A percentile compares a stretch with the other conserved stretches of the same genome.
Conservation (phyloP, 148 eudicot genomes). For the Nepenthes gracilis region DNA sequence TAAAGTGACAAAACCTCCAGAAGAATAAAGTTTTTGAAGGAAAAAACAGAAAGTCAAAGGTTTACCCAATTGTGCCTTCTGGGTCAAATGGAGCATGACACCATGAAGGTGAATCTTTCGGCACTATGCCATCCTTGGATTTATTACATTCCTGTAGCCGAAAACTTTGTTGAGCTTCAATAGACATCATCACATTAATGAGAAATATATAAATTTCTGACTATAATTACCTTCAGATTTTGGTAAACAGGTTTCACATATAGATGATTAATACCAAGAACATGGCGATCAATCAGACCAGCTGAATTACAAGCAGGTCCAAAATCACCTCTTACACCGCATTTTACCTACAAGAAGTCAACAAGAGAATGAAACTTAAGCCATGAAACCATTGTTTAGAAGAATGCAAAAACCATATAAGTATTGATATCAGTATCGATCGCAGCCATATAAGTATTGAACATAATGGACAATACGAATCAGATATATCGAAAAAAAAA, state of each 20-base stretch:
- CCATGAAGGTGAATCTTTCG: constrained; percentile 66
- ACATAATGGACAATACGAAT: too few species aligned
- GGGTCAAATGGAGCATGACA: constrained; percentile 93
- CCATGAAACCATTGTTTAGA: not conserved
- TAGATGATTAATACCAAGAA: constrained; percentile 67
- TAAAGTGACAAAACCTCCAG: not conserved
- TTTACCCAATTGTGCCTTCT: constrained; percentile 82
- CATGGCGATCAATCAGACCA: constrained; percentile 68
- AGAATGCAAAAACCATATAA: too few species aligned
- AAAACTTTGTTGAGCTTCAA: not conserved
- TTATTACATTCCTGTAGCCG: constrained; percentile 48
- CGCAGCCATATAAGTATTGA: too few species aligned
- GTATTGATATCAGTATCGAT: too few species aligned
- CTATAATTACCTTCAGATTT: constrained; percentile 49
- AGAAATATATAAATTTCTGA: not conserved
- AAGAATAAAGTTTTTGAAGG: not conserved
- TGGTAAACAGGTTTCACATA: constrained; percentile 53
- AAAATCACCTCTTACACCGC: constrained; percentile 61
- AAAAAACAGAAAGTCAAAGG: not conserved
- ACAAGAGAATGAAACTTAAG: not conserved
- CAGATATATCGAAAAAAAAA: too few species aligned
- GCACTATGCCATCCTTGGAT: constrained; percentile 36
- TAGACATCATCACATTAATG: not conserved
- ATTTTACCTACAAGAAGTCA: constrained; percentile 37
- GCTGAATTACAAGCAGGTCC: constrained; percentile 88